Evolutionary conservation across 805 yeast genomes (phyloP), one percentile per base, ranked within the genome.

Genomic region (Priceomyces carsonii): DNA sequence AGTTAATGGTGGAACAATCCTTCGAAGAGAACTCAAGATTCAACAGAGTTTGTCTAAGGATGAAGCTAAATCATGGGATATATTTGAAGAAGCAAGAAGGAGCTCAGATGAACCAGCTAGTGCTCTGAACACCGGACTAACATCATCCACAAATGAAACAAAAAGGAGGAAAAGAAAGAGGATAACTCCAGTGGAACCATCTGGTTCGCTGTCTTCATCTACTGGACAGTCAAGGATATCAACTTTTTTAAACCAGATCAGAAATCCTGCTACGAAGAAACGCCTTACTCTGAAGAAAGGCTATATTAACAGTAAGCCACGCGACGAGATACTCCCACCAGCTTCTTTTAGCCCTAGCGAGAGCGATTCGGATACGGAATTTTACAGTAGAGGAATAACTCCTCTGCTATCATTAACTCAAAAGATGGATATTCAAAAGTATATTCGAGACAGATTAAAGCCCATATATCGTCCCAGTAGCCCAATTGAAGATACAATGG

Each of bases 391-490:
- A n/a, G 21, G 16, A 13, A 29, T 28, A 24, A 24, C 6, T 17
- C 20, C 24, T 17, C 19, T n/a, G 32, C 48, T 66, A 14, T 43
- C 61, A 1, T 45, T 59, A 5, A 70, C 67, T 10, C 79, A 78
- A 42, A 85, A 85, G 48, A 51, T 61, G 13, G 57, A 62, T 21
- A 71, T 85, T 10, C 93, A 85, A 51, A 64, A 61, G 14, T 51
- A 73, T 32, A 80, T 85, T 8, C 60, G 87, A 26, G 63, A 69
- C 13, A 66, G 62, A 13, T 51, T 85, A 31, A 62, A 78, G 32
- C 75, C 77, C 2, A 54, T 71, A 18, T 79, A 77, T 48, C 55
- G 61, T 12, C 56, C 60, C 0, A 22, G 24, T 9, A 19, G 5
- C 18, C 15, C 28, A 1, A 21, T 12, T 14, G 38, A 38, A 4